A percentile compares a stretch with the other conserved stretches of the same genome.
These are phyloP conservation scores for Gliomastix tumulicola DNA, from an alignment of 2,329 filamentous ascomycete species.

Conservation along the genomic window DNA sequence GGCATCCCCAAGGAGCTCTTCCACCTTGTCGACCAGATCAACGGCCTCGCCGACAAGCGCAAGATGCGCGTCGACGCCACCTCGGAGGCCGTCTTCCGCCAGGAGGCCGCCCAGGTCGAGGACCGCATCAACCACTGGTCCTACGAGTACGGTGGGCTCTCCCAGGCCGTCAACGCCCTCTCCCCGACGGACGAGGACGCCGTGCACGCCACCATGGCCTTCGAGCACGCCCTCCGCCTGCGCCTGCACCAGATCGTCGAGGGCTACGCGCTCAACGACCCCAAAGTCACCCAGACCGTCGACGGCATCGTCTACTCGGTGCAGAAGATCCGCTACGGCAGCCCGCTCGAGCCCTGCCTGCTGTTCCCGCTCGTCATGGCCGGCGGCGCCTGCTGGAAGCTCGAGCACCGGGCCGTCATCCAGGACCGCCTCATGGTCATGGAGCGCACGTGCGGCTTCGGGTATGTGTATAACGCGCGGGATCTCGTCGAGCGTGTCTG, in stretches of 20 bases:
- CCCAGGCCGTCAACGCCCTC: slow-evolving; percentile 14
- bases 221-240: slow-evolving; percentile 31
- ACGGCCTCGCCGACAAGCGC: slow-evolving; percentile 21
- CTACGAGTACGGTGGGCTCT: slow-evolving; percentile 15
- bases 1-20: slow-evolving; percentile 26
- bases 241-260: slow-evolving; percentile 34
- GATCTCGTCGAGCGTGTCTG: slow-evolving; percentile 31
- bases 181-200: slow-evolving; percentile 17
- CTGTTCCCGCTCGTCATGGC: slow-evolving; percentile 34
- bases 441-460: slow-evolving; percentile 33
- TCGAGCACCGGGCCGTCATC: slow-evolving; percentile 27
- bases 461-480: slow-evolving; percentile 30
- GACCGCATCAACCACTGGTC: slow-evolving; percentile 29
- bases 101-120: slow-evolving; percentile 19
- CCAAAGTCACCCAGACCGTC: slow-evolving; percentile 22
- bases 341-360: slow-evolving; percentile 29
- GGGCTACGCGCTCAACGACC: slow-evolving; percentile 27
- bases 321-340: slow-evolving; percentile 31
- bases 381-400: slow-evolving; percentile 24
- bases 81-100: slow-evolving; percentile 20
- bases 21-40: slow-evolving; percentile 22
- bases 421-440: slow-evolving; percentile 33
- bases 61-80: slow-evolving; percentile 18
- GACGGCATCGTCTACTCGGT: slow-evolving; percentile 24
- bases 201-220: slow-evolving; percentile 25